These are phyloP conservation scores for Tetragonia tetragonoides DNA, from an alignment of 148 eudicot species.

Conservation along the genomic window DNA sequence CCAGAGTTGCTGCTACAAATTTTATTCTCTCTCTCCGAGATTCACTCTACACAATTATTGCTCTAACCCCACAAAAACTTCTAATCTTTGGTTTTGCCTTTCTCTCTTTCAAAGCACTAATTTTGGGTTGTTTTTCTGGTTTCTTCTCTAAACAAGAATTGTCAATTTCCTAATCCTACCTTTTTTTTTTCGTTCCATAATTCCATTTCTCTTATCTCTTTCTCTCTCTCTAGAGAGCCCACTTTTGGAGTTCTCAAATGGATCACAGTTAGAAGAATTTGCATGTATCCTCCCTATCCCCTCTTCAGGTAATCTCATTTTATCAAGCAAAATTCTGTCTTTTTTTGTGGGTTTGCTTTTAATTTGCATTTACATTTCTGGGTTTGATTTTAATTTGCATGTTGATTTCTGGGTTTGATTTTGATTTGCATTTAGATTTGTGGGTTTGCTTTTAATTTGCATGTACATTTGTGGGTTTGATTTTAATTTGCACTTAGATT, in stretches of 20 bases:
- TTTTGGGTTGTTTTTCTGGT: neutral
- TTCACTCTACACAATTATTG: constrained; percentile 11
- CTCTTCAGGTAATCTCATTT: constrained; percentile 6
- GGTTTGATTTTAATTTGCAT: too few relatives aligned
- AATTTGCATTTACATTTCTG: neutral
- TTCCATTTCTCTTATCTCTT: neutral
- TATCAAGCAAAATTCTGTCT: too few relatives aligned
- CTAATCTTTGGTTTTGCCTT: neutral
- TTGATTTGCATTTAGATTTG: too few relatives aligned
- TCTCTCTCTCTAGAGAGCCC: neutral
- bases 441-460: too few relatives aligned
- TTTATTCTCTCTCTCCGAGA: neutral
- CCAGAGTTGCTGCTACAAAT: neutral
- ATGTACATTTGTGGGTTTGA: too few relatives aligned
- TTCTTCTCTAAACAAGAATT: constrained; percentile 4
- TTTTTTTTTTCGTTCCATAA: neutral
- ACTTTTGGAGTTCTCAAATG: neutral
- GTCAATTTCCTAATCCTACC: neutral
- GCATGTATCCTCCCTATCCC: constrained; percentile 7
- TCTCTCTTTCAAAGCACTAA: neutral
- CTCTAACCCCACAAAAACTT: neutral
- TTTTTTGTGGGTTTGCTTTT: neutral
- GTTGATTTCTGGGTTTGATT: too few relatives aligned
- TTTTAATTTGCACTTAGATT: neutral
- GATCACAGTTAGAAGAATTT: constrained; percentile 1